phyloP scores from a whole-genome alignment of 306 rosid species.

The Vigna hirtella region DNA sequence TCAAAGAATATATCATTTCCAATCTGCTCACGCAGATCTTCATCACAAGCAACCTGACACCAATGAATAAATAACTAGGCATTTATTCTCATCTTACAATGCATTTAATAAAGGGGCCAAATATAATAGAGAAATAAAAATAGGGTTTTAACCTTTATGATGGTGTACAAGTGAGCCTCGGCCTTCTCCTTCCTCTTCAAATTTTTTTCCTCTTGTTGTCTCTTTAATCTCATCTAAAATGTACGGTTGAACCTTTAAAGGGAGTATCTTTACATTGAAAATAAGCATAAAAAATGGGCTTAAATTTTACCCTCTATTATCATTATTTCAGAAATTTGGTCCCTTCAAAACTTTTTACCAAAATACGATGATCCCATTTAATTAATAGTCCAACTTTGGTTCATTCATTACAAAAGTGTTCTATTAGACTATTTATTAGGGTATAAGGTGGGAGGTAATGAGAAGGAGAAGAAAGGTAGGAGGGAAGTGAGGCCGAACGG shows the following conservation, averaged over 20 bases:
- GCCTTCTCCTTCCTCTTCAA: constrained; percentile 84
- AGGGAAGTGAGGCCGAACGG: too few species aligned
- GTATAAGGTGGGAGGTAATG: too few species aligned
- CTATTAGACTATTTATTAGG: too few species aligned
- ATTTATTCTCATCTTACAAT: neutral
- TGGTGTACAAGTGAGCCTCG: constrained; percentile 88
- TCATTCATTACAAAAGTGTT: neutral
- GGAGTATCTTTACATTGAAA: constrained; percentile 13
- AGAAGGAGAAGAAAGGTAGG: too few species aligned
- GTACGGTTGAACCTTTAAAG: constrained; percentile 5
- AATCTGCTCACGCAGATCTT: constrained; percentile 77
- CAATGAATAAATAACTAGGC: constrained; percentile 18
- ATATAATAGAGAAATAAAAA: constrained; percentile 6
- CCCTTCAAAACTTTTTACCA: neutral
- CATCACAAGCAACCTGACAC: constrained; percentile 84
- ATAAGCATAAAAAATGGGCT: neutral
- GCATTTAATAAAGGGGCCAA: constrained; percentile 11
- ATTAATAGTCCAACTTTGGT: neutral
- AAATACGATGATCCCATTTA: neutral
- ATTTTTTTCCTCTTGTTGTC: constrained; percentile 91
- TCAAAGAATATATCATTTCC: constrained; percentile 86
- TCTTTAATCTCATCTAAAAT: constrained; percentile 79
- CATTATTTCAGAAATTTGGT: neutral
- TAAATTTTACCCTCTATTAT: neutral
- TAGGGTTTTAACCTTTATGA: constrained; percentile 66